A percentile compares a stretch with the other conserved stretches of the same genome.
phyloP scores from a whole-genome alignment of 2,329 filamentous ascomycete genomes.

The Simplicillium aogashimaense region DNA sequence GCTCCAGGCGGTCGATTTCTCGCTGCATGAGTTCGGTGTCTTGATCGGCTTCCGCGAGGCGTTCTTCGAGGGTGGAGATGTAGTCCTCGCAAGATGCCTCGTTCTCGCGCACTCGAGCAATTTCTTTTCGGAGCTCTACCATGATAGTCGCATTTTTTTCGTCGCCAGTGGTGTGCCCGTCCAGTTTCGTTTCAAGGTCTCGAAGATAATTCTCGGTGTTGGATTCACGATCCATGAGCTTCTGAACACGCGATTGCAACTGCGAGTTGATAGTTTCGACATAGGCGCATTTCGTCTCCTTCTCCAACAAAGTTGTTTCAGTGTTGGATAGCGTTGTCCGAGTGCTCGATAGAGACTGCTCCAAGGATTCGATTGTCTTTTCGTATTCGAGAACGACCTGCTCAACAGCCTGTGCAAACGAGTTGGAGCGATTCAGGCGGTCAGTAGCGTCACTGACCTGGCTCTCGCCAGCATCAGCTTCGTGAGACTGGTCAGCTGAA shows the following conservation, averaged over 20 bases:
- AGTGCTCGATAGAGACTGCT: conserved; percentile 84
- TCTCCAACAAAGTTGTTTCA: conserved; percentile 81
- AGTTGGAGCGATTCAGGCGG: conserved; percentile 86
- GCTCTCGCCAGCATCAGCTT: conserved; percentile 43
- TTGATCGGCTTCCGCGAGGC: conserved; percentile 89
- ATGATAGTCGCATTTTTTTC: conserved; percentile 86
- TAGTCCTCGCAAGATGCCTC: conserved; percentile 91
- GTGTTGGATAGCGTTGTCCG: conserved; percentile 72
- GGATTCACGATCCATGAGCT: conserved; percentile 80
- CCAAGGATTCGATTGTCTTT: conserved; percentile 91
- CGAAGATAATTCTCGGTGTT: conserved; percentile 90
- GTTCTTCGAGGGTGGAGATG: conserved; percentile 91
- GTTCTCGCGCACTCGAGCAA: conserved; percentile 77
- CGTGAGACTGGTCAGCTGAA: conserved; percentile 51
- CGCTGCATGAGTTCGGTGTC: conserved; percentile 95
- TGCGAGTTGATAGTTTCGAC: conserved; percentile 87
- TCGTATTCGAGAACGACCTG: conserved; percentile 96
- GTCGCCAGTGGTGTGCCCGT: conserved; percentile 82
- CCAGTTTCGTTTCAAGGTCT: conserved; percentile 81
- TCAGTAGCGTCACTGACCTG: conserved; percentile 79
- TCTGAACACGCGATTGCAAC: conserved; percentile 81
- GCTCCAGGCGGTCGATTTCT: conserved; percentile 86
- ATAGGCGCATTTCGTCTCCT: conserved; percentile 88
- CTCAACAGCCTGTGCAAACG: conserved; percentile 91
- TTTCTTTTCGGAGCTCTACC: conserved; percentile 80